These are phyloP conservation scores for Phytophthora sp. DNA, from an alignment of 352 stramenopile genomes.

Conservation along the genomic window DNA sequence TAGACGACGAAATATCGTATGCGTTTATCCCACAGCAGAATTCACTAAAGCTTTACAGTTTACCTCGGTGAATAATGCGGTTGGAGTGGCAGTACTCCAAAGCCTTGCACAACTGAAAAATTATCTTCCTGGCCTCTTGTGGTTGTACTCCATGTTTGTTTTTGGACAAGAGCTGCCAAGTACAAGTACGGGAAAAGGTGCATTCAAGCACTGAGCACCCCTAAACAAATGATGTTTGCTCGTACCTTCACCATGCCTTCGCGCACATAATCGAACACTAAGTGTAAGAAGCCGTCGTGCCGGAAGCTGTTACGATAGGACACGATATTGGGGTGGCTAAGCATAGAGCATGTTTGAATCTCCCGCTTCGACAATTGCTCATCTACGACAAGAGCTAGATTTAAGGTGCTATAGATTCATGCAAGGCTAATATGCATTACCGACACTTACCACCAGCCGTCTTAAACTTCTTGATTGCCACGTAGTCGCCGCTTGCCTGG, in stretches of 20 bases:
- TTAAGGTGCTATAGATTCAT: not conserved
- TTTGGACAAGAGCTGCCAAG: conserved; percentile 52
- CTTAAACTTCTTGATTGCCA: conserved; percentile 90
- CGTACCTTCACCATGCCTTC: conserved; percentile 75
- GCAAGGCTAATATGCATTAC: not conserved
- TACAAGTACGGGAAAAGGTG: not conserved
- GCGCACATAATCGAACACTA: conserved; percentile 83
- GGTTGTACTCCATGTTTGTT: conserved; percentile 71
- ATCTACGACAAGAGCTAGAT: conserved; percentile 38
- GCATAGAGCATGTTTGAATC: conserved; percentile 84
- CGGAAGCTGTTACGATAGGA: conserved; percentile 84
- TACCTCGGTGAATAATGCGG: conserved; percentile 84
- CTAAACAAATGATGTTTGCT: not conserved
- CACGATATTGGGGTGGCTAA: conserved; percentile 83
- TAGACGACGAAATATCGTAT: not conserved
- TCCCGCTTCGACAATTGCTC: conserved; percentile 81
- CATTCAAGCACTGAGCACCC: not conserved
- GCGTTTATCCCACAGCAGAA: not conserved
- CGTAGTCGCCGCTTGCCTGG: conserved; percentile 63
- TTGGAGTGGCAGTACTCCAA: conserved; percentile 81
- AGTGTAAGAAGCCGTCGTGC: conserved; percentile 72
- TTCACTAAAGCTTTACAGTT: not conserved
- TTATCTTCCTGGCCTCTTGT: conserved; percentile 50
- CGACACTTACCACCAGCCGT: conserved; percentile 46
- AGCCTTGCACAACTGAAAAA: conserved; percentile 78